Evolutionary conservation across 2,329 filamentous ascomycete genomes (phyloP).

Genomic region (Hypoxylon sp.): DNA sequence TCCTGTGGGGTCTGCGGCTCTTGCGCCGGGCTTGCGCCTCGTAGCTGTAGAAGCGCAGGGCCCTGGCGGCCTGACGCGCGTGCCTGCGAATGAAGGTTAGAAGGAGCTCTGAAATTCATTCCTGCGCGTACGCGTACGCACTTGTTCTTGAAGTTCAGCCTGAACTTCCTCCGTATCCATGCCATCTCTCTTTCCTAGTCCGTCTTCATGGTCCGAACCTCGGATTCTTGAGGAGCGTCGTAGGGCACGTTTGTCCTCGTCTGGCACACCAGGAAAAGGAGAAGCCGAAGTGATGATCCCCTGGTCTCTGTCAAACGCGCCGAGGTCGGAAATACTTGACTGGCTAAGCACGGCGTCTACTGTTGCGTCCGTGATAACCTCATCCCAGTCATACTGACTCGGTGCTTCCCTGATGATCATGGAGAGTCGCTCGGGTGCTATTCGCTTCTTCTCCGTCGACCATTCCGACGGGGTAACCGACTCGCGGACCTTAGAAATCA

Average conservation of each 20-base stretch:
- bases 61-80: neutral
- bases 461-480: neutral
- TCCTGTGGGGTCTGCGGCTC: neutral
- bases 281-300: neutral
- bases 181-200: neutral
- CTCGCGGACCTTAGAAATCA: neutral
- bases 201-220: neutral
- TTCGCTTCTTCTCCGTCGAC: constrained; percentile 8
- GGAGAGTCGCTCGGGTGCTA: constrained; percentile 1
- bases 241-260: neutral
- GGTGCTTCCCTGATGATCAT: constrained; percentile 5
- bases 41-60: neutral
- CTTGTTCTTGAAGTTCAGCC: neutral
- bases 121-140: neutral
- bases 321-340: constrained; percentile 4
- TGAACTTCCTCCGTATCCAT: neutral
- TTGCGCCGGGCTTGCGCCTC: neutral
- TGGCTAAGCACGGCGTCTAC: constrained; percentile 3
- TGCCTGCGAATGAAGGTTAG: neutral
- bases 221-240: neutral
- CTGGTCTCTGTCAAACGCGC: constrained; percentile 3
- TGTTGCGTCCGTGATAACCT: constrained; percentile 3
- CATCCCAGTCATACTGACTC: constrained; percentile 7
- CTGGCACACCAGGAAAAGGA: neutral
- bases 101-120: neutral